These are phyloP conservation scores for Oidiodendron maius DNA, from an alignment of 495 filamentous ascomycete genomes.

Conservation along the genomic window DNA sequence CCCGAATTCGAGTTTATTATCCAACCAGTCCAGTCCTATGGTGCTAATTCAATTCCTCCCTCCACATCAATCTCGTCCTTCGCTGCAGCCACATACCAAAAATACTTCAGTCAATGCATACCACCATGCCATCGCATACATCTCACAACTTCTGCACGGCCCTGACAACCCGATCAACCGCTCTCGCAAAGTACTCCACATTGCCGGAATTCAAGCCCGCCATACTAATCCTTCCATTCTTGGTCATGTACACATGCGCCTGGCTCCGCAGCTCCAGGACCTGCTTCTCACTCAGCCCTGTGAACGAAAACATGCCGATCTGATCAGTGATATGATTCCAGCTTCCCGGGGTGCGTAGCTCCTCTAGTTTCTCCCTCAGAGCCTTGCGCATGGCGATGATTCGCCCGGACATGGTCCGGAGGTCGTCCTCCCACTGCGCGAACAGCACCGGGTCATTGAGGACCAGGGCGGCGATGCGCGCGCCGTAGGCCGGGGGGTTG, in stretches of 20 bases:
- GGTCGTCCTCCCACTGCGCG: constrained; percentile 88
- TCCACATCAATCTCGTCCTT: too few species aligned
- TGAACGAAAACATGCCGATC: constrained; percentile 99
- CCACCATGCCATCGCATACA: too few species aligned
- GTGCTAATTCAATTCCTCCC: too few species aligned
- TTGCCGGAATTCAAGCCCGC: constrained; percentile 89
- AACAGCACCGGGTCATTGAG: constrained; percentile 82
- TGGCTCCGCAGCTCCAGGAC: constrained; percentile 74
- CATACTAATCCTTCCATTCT: constrained; percentile 97
- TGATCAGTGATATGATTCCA: constrained; percentile 98
- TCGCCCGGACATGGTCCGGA: constrained; percentile 88
- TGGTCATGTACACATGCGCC: constrained; percentile 95
- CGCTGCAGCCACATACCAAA: too few species aligned
- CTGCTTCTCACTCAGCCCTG: constrained; percentile 79
- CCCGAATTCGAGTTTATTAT: too few species aligned
- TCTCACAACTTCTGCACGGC: constrained; percentile 32
- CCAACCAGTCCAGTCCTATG: too few species aligned
- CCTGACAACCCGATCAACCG: constrained; percentile 67
- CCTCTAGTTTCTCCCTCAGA: constrained; percentile 70
- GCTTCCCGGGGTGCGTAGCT: constrained; percentile 74
- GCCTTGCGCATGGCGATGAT: constrained; percentile 84
- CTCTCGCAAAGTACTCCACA: constrained; percentile 38
- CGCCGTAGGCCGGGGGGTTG: constrained; percentile 92
- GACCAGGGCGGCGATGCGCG: constrained; percentile 73
- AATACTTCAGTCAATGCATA: too few species aligned